A percentile compares a stretch with the other conserved stretches of the same genome.
phyloP scores from a whole-genome alignment of 2,329 filamentous ascomycete species.

The Nothophoma quercina region DNA sequence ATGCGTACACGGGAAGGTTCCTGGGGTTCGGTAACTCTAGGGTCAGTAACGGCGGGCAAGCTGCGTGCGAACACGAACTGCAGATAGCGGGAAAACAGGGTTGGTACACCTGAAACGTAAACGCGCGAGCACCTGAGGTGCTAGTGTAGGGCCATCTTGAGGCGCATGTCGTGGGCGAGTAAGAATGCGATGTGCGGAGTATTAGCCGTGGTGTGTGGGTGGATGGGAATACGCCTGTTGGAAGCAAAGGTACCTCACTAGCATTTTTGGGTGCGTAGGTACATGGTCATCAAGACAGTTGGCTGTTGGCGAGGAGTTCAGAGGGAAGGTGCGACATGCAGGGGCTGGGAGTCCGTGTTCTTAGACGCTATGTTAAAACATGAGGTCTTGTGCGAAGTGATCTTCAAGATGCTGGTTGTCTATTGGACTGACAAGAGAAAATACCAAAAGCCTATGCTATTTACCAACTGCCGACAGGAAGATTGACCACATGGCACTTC shows the following conservation, averaged over 20 bases:
- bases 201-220: neutral
- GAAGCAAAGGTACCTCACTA: neutral
- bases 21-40: neutral
- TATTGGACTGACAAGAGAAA: neutral
- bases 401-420: neutral
- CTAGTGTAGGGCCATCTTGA: neutral
- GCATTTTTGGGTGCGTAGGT: neutral
- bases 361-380: neutral
- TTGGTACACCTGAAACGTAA: slow-evolving; percentile 9
- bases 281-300: neutral
- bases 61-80: neutral
- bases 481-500: neutral
- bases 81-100: neutral
- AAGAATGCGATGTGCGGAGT: neutral
- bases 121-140: neutral
- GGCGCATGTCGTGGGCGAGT: slow-evolving; percentile 1
- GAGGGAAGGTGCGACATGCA: slow-evolving; percentile 2
- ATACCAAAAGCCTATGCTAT: neutral
- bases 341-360: neutral
- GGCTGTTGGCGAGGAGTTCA: neutral
- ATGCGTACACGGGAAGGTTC: slow-evolving; percentile 1
- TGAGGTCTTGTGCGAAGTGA: neutral
- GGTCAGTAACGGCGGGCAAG: neutral
- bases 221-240: neutral
- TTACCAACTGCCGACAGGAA: neutral